Base-by-base conservation (phyloP, 2,329 filamentous ascomycete species). In the Ceratocystis cubensis region DNA sequence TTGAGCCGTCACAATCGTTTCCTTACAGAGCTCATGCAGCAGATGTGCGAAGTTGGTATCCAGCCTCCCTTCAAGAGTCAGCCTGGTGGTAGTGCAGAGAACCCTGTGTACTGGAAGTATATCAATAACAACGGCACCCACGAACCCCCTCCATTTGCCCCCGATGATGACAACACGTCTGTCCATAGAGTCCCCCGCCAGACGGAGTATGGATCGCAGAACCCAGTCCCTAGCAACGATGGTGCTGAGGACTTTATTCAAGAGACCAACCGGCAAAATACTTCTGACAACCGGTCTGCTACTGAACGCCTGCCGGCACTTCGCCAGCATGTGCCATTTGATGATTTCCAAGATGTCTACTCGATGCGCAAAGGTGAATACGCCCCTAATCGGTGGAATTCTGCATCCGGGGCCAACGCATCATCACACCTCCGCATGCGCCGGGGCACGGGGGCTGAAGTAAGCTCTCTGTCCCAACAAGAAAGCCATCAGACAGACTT, bases 1-100 rank as follows among this genome's bases (percentile, higher is more conserved):
- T 82, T 97, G 1, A 89, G 88, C 71, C 85, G 93, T 20, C 89
- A 94, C 72, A 96, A 96, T 80, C 94, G 92, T 74, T 96, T 97
- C 75, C 91, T 95, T 70, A 91, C 88, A 70, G 91, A 94, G 69
- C 79, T 97, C 72, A 96, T 96, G 88, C 80, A 88, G 46, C 85
- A 89, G 66, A 91, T 96, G 79, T 83, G 88, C 69, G 85, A 90
- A 66, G 81, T 93, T 64, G 90, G 90, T 67, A 94, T 96, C 74
- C 88, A 96, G 79, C 89, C 89, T 65, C 91, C 91, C 4, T 75
- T 74, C 72, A 76, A 77, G 66, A 71, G 75, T 67, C 77, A 85
- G 74, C 86, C 88, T 66, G 88, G 88, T 71, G 85, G 86, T 73
- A 87, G 84, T 73, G 79, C 84, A 69, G 85, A 86, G 59, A 82